Base-by-base conservation (phyloP, 148 eudicot genomes). In the Persicaria tinctoria region DNA sequence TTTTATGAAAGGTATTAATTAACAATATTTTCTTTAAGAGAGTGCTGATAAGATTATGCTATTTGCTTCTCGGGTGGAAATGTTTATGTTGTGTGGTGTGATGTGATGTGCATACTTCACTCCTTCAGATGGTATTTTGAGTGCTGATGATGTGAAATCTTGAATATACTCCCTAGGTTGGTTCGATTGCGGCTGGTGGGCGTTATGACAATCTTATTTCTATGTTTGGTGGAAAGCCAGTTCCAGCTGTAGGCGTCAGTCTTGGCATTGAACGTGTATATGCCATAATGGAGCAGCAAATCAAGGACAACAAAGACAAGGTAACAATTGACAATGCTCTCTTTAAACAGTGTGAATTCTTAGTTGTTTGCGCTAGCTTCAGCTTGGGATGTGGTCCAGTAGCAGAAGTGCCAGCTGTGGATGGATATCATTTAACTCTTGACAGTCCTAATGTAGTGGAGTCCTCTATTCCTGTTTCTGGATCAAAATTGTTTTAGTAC, bases 141-240 rank as follows among this genome's bases (percentile, higher is more conserved):
- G 64, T 57, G 5, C 32, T 57, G 64, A 32, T 32, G 41, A 32
- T 32, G 41, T 32, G 41, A 32, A 38, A 10, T 63, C 46, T 27
- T 63, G n/a, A 27, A 12, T 46, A 55, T 38, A 75, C 69, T 73
- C 47, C 47, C 41, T 83, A 96, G 97, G 97, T 96, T 80, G 99
- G 99, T 78, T 89, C 99, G 46, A 96, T 96, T 81, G 99, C 94
- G 76, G 99, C 97, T 64, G 99, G 99, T 46, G 97, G 99, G 54
- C 99, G 99, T 54, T 96, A 92, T 66, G 99, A 96, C 83, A 89
- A 89, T 23, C 95, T 96, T 14, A 96, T 92, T 77, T 96, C 93
- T 48, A 90, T 90, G 97, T 96, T 92, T 81, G 99, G 97, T 74
- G 82, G 91, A 38, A 92, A 89, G 88, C 88, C 84, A 76, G 93